Evolutionary conservation across 768 basidiomycete genomes (phyloP), one percentile per base, ranked within the genome.

Genomic region (Kwoniella sp.): DNA sequence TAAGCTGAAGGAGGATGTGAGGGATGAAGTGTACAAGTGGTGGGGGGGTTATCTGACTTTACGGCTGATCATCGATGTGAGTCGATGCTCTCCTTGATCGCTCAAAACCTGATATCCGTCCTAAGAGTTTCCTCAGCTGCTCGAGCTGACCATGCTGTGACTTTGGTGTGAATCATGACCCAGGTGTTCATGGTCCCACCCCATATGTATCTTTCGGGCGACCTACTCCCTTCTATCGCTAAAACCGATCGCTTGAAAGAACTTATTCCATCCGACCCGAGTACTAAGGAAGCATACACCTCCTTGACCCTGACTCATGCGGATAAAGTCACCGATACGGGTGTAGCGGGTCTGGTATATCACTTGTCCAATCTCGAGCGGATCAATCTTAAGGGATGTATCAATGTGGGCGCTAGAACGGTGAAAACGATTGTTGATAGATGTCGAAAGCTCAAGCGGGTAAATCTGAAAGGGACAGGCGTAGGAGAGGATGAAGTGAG

Each of bases 401-500:
- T 47, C 12, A n/a, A 66, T 13, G 64, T 61, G 2, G 67, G 62
- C 4, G 6, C 24, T 2, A 57, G 57, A 40, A 65, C 64, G 0
- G 59, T 72, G 19, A 26, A 68, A 21, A 63, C 59, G 1, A 60
- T 76, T 44, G 19, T 76, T 4, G 58, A 65, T 24, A 40, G 61
- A 37, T 71, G 68, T 58, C 17, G 17, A 6, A 46, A 37, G 1
- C 19, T 76, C n/a, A 56, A 40, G 25, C 37, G 58, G 30, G n/a
- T 76, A 13, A 71, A 76, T 68, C 33, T 76, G 55, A 73, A 68
- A 47, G 66, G 67, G 8, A 73, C 74, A 24, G 64, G 63, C n/a
- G 51, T 76, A 2, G 54, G 46, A 2, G 72, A 69, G 33, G 26
- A 27, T 22, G 68, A 69, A 12, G 49, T 76, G 19, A 52, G 62